These are phyloP conservation scores for Tolypocladium capitatum DNA, from an alignment of 2,329 filamentous ascomycete genomes.

Conservation along the genomic window DNA sequence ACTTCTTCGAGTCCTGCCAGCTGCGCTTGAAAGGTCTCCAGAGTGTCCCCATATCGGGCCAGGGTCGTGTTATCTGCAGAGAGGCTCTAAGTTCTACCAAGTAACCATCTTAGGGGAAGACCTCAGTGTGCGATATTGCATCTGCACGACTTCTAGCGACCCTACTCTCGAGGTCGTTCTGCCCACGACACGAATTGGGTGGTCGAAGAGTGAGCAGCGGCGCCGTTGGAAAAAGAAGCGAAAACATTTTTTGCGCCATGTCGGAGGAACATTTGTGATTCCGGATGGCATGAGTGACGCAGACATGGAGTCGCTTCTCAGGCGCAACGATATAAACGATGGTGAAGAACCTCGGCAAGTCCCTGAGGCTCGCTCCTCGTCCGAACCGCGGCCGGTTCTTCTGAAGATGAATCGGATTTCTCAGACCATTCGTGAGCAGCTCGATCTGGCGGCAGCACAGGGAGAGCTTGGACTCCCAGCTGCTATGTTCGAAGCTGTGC, in stretches of 20 bases:
- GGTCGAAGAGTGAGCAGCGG: slow-evolving; percentile 12
- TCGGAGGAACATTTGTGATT: slow-evolving; percentile 20
- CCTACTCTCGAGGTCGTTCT: slow-evolving; percentile 12
- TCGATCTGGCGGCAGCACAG: slow-evolving; percentile 5
- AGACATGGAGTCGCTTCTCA: slow-evolving; percentile 9
- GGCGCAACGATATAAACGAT: neutral
- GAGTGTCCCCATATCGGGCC: slow-evolving; percentile 6
- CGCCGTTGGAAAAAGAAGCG: slow-evolving; percentile 16
- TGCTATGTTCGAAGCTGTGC: slow-evolving; percentile 13
- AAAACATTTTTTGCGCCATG: slow-evolving; percentile 13
- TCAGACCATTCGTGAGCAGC: slow-evolving; percentile 7
- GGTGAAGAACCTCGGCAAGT: neutral
- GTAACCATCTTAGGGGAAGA: slow-evolving; percentile 27
- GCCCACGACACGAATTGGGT: slow-evolving; percentile 14
- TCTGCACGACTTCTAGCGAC: slow-evolving; percentile 14
- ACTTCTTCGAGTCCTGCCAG: slow-evolving; percentile 15
- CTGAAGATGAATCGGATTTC: slow-evolving; percentile 13
- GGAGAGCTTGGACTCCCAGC: slow-evolving; percentile 13
- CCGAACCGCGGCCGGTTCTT: slow-evolving; percentile 5
- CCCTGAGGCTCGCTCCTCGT: neutral
- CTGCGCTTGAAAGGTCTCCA: slow-evolving; percentile 7
- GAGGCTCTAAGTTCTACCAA: slow-evolving; percentile 32
- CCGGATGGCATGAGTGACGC: slow-evolving; percentile 20
- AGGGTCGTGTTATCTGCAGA: slow-evolving; percentile 17
- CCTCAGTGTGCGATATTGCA: slow-evolving; percentile 28